Percentiles rank a stretch among this genome's conserved stretches.
These are phyloP conservation scores for Cyclotella baltica DNA, from an alignment of 108 stramenopile genomes.

Conservation along the genomic window DNA sequence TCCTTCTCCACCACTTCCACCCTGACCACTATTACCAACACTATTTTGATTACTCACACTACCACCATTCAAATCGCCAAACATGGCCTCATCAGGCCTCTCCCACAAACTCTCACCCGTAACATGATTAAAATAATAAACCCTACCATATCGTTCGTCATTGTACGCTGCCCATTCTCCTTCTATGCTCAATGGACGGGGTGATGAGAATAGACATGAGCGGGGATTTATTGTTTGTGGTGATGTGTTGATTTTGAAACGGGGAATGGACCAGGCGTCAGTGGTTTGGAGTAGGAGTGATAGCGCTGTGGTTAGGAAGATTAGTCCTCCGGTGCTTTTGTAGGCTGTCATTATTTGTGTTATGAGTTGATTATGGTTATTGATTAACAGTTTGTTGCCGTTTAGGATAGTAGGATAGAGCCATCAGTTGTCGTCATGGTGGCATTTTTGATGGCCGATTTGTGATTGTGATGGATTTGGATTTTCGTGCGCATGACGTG, in stretches of 20 bases:
- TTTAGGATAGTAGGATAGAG: too few species aligned
- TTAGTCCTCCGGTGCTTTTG: constrained; percentile 19
- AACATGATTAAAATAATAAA: constrained; percentile 53
- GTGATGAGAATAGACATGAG: neutral
- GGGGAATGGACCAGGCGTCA: neutral
- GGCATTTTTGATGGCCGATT: too few species aligned
- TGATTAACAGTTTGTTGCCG: too few species aligned
- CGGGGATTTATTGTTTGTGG: neutral
- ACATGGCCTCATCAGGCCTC: constrained; percentile 48
- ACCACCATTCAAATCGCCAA: neutral
- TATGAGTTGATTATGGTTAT: neutral
- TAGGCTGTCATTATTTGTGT: neutral
- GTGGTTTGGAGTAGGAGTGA: neutral
- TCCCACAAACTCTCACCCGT: constrained; percentile 54
- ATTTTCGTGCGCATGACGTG: too few species aligned
- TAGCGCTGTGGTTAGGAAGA: constrained; percentile 17
- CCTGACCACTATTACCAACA: neutral
- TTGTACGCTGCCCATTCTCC: constrained; percentile 51
- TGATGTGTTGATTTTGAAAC: neutral
- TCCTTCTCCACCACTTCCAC: too few species aligned
- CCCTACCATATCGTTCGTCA: constrained; percentile 25
- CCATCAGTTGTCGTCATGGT: too few species aligned
- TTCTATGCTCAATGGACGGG: constrained; percentile 32
- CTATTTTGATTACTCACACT: neutral
- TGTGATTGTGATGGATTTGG: too few species aligned